Evolutionary conservation across 192 early-diverging fungal species (phyloP).

Genomic region (Phlyctochytrium bullatum): DNA sequence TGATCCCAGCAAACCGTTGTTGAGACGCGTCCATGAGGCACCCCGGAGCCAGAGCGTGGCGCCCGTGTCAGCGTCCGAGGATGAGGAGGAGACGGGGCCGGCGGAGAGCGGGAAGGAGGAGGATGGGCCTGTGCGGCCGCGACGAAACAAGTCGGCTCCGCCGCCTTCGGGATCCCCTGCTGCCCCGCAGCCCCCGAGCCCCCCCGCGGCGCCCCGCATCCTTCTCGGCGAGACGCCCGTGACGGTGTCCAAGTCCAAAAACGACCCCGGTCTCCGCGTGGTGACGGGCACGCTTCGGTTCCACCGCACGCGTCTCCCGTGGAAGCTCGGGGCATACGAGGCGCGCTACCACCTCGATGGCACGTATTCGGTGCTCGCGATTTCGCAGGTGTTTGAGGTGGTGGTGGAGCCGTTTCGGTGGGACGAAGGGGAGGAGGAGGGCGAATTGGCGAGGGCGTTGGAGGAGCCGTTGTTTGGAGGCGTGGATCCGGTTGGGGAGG

Average conservation of each 20-base stretch:
- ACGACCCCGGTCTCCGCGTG: conserved; percentile 27
- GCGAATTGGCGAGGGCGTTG: not conserved
- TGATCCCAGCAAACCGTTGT: conserved; percentile 21
- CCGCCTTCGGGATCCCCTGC: not conserved
- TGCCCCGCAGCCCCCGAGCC: not conserved
- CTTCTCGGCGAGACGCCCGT: conserved; percentile 33
- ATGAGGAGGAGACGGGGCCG: not conserved
- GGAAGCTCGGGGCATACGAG: conserved; percentile 86
- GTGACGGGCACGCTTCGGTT: conserved; percentile 64
- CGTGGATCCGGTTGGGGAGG: not conserved
- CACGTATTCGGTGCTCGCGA: conserved; percentile 76
- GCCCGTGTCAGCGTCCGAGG: not conserved
- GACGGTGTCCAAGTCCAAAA: not conserved
- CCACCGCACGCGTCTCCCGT: conserved; percentile 68
- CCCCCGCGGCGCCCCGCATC: not conserved
- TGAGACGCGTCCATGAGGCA: conserved; percentile 5
- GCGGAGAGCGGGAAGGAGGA: not conserved
- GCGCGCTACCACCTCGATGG: conserved; percentile 89
- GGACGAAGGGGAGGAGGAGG: conserved; percentile 11
- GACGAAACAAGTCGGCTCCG: not conserved
- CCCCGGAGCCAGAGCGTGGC: not conserved
- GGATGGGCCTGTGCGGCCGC: not conserved
- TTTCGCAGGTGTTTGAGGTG: conserved; percentile 79
- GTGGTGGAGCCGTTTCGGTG: conserved; percentile 30
- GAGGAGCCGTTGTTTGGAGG: not conserved